phyloP scores from a whole-genome alignment of 2,329 filamentous ascomycete species.

The Aschersonia sp. region DNA sequence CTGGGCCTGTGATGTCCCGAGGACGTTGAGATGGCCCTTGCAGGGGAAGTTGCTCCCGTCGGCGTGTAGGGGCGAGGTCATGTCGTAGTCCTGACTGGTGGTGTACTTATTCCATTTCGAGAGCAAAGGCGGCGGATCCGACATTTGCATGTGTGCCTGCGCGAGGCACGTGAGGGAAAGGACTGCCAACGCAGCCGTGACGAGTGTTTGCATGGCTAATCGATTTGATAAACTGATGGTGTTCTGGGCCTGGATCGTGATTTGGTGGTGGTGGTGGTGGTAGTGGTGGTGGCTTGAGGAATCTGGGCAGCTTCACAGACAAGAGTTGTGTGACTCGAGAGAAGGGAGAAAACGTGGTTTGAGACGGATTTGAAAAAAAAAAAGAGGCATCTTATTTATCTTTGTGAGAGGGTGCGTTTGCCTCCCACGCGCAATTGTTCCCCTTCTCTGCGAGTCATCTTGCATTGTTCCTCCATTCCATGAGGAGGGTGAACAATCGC shows the following conservation, averaged over 20 bases:
- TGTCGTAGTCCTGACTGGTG: slow-evolving; percentile 50
- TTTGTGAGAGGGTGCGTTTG: not conserved
- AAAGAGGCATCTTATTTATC: not conserved
- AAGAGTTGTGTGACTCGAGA: too few species aligned
- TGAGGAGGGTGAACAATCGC: not conserved
- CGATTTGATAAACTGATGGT: too few species aligned
- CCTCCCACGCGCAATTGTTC: not conserved
- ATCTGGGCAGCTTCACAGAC: too few species aligned
- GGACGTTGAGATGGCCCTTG: slow-evolving; percentile 43
- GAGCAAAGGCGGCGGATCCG: slow-evolving; percentile 33
- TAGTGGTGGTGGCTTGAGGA: too few species aligned
- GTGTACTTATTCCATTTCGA: slow-evolving; percentile 36
- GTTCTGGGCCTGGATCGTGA: not conserved
- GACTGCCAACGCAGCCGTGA: not conserved
- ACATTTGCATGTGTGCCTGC: slow-evolving; percentile 42
- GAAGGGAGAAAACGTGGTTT: too few species aligned
- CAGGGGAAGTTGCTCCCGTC: slow-evolving; percentile 58
- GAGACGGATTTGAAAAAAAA: too few species aligned
- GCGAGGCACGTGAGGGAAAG: slow-evolving; percentile 11
- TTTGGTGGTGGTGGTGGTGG: not conserved
- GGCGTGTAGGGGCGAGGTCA: slow-evolving; percentile 49
- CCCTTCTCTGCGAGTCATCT: not conserved
- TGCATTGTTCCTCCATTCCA: not conserved
- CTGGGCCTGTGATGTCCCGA: slow-evolving; percentile 31
- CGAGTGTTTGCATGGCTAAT: not conserved